Evolutionary conservation across 2,329 filamentous ascomycete genomes (phyloP).

Genomic region (Trichophyton benhamiae): DNA sequence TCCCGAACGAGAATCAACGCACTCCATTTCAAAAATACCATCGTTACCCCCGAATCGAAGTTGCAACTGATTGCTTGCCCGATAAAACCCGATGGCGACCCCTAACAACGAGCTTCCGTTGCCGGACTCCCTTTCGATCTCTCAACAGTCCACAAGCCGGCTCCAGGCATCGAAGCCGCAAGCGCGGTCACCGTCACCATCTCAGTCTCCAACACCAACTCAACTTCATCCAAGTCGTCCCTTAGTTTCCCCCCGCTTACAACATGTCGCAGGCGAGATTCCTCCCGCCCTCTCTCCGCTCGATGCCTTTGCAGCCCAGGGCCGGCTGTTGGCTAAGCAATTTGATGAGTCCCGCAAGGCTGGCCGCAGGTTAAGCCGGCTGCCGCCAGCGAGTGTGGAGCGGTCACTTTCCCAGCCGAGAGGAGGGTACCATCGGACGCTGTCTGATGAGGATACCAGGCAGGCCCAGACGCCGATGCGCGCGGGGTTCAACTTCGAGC

Average conservation of each 20-base stretch:
- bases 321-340: conserved; percentile 72
- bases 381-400: conserved; percentile 70
- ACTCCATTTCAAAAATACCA: neutral
- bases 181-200: neutral
- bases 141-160: neutral
- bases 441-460: conserved; percentile 47
- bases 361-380: conserved; percentile 68
- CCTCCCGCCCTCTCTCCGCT: conserved; percentile 87
- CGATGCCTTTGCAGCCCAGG: conserved; percentile 89
- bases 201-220: neutral
- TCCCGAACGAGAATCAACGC: neutral
- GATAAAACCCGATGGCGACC: neutral
- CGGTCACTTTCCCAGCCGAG: conserved; percentile 68
- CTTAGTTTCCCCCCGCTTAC: conserved; percentile 53
- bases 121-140: neutral
- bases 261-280: conserved; percentile 58
- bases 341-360: conserved; percentile 65
- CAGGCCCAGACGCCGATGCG: conserved; percentile 25
- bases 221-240: neutral
- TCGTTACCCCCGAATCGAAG: neutral
- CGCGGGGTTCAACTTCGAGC: neutral
- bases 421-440: conserved; percentile 68
- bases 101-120: neutral
- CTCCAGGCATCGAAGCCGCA: neutral
- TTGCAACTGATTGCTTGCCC: neutral